Base-by-base conservation (phyloP, 2,329 filamentous ascomycete genomes). In the Diaporthe caulivora region DNA sequence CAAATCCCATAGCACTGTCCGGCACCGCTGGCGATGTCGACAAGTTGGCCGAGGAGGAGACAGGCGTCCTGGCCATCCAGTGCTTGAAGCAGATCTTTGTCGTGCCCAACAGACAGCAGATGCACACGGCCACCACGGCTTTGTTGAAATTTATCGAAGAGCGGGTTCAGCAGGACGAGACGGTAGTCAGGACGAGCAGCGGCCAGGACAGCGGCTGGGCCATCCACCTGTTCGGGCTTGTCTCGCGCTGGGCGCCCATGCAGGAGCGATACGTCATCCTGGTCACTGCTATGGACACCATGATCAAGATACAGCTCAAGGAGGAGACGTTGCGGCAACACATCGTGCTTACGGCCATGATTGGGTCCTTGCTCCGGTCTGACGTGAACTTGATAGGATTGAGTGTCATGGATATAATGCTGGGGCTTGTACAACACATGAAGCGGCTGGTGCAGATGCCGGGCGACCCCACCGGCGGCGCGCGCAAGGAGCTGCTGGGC, bases 221-320 rank as follows among this genome's bases (percentile, higher is more conserved):
- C 1, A 93, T 95, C 34, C 92, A 92, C 72, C 87, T 98, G 67
- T 94, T 97, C 81, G 91, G 93, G 78, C 89, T 95, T 75, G 89
- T 96, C 70, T 92, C 95, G 21, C 90, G 91, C 73, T 98, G 95
- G 95, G 93, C 95, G 0, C 95, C 97, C 0, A 95, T 98, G 1
- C 96, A 98, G 81, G 95, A 98, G 80, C 93, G 97, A 70, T 98
- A 97, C 84, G 91, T 96, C 51, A 97, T 98, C 72, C 87, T 98
- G 60, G 89, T 98, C 58, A 93, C 94, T 1, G 89, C 93, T 3
- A 91, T 97, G 84, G 95, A 98, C 77, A 90, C 89, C 4, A 85
- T 98, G 67, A 86, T 94, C 5, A 88, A 89, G 72, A 91, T 90
- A 57, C 90, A 92, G 0, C 87, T 95, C 47, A 88, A 88, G 8